phyloP scores from a whole-genome alignment of 176 grass and related monocot genomes.

The Puccinellia tenuiflora region DNA sequence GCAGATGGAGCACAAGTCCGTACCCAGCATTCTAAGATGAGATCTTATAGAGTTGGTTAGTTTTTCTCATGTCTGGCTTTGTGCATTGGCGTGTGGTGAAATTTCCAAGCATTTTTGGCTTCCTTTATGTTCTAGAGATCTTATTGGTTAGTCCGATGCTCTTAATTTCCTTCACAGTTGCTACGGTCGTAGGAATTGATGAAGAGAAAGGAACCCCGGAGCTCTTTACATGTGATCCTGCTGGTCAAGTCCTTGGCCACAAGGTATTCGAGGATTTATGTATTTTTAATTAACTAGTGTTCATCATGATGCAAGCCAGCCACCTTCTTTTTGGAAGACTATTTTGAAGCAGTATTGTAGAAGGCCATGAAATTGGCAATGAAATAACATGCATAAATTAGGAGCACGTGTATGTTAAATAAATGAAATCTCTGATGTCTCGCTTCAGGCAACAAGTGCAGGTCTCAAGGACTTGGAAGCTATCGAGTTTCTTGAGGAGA shows the following conservation, averaged over 20 bases:
- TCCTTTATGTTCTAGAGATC: slow-evolving; percentile 2
- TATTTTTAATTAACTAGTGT: background rate
- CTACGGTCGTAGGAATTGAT: slow-evolving; percentile 62
- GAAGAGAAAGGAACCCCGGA: slow-evolving; percentile 54
- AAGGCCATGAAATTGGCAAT: background rate
- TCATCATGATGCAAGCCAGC: background rate
- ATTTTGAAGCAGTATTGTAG: background rate
- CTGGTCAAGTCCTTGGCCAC: slow-evolving; percentile 51
- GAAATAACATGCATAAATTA: background rate
- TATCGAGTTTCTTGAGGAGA: slow-evolving; percentile 50
- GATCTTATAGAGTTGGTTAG: slow-evolving; percentile 63
- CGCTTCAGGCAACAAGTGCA: slow-evolving; percentile 42
- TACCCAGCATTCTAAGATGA: slow-evolving; percentile 49
- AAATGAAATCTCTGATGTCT: background rate
- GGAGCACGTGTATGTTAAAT: background rate
- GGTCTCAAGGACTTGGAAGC: slow-evolving; percentile 48
- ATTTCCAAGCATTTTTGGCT: background rate
- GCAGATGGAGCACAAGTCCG: slow-evolving; percentile 51
- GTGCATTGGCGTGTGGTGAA: background rate
- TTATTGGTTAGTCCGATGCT: background rate
- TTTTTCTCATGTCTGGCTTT: background rate
- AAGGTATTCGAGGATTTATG: slow-evolving; percentile 40
- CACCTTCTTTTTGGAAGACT: background rate
- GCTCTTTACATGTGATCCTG: slow-evolving; percentile 60
- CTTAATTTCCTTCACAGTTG: slow-evolving; percentile 20